A percentile compares a stretch with the other conserved stretches of the same genome.
phyloP scores from a whole-genome alignment of 495 filamentous ascomycete genomes.

The Letharia columbiana region DNA sequence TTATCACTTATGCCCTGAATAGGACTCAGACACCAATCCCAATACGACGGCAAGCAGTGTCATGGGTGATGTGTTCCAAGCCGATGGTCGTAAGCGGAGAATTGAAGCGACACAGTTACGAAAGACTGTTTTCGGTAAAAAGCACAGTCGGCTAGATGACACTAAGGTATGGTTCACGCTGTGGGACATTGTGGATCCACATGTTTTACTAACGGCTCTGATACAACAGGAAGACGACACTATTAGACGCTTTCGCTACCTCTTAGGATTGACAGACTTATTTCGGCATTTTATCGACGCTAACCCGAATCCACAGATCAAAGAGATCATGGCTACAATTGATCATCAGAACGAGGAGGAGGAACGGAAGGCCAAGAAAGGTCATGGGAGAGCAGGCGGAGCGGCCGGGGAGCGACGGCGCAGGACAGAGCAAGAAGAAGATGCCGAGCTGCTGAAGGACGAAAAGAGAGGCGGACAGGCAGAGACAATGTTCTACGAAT shows the following conservation, averaged over 20 bases:
- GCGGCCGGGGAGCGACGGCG: conserved; percentile 73
- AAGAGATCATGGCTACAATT: conserved; percentile 86
- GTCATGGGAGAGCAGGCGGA: conserved; percentile 67
- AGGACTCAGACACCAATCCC: conserved; percentile 87
- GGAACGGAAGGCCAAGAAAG: conserved; percentile 59
- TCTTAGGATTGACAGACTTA: conserved; percentile 90
- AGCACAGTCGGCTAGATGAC: conserved; percentile 81
- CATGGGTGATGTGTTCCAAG: conserved; percentile 52
- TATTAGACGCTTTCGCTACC: conserved; percentile 88
- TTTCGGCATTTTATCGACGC: conserved; percentile 99
- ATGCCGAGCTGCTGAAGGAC: conserved; percentile 87
- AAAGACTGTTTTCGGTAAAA: conserved; percentile 86
- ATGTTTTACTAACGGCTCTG: conserved; percentile 22
- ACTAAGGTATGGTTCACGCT: conserved; percentile 60
- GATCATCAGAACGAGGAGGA: conserved; percentile 80
- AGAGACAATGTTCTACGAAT: conserved; percentile 85
- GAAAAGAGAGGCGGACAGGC: conserved; percentile 79
- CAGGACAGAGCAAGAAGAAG: conserved; percentile 94
- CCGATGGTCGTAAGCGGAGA: conserved; percentile 76
- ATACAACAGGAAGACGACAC: conserved; percentile 79
- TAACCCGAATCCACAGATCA: conserved; percentile 85
- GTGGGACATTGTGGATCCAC: neutral
- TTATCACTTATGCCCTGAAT: neutral
- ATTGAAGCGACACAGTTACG: conserved; percentile 79
- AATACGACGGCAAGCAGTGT: conserved; percentile 88